Evolutionary conservation across 1,139 yeast genomes (phyloP).

Genomic region (Meyerozyma athensensis): DNA sequence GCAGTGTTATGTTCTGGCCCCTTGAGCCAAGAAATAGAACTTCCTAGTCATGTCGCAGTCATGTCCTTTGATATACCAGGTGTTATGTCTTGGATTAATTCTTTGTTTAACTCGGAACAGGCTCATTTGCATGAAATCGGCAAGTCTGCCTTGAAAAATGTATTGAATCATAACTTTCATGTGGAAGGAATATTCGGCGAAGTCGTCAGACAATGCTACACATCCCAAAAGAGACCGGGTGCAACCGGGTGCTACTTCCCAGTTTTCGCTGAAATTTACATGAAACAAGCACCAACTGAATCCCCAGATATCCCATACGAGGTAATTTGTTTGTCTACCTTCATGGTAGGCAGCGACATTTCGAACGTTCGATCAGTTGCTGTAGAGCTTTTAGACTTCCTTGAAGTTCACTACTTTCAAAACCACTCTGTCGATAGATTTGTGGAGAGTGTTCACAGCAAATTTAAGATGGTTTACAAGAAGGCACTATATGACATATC

Average conservation of each 20-base stretch:
- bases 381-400: conserved; percentile 48
- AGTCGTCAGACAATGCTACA: conserved; percentile 66
- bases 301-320: conserved; percentile 49
- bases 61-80: conserved; percentile 69
- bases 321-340: conserved; percentile 58
- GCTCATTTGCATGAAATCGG: conserved; percentile 65
- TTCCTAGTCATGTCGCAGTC: conserved; percentile 39
- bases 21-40: conserved; percentile 46
- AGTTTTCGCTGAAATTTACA: conserved; percentile 60
- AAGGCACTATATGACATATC: conserved; percentile 71
- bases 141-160: conserved; percentile 62
- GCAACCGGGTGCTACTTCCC: conserved; percentile 67
- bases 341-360: conserved; percentile 65
- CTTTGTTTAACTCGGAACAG: conserved; percentile 55
- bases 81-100: conserved; percentile 73
- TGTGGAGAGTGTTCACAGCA: conserved; percentile 59
- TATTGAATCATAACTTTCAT: conserved; percentile 56
- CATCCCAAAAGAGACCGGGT: conserved; percentile 44
- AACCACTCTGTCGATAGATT: conserved; percentile 38
- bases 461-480: conserved; percentile 70
- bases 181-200: conserved; percentile 55
- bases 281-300: conserved; percentile 33
- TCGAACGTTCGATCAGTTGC: conserved; percentile 60
- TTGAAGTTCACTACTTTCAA: conserved; percentile 52
- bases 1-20: conserved; percentile 71